Evolutionary conservation across 371 early-diverging fungal species (phyloP).

Genomic region (Mortierella sp.): DNA sequence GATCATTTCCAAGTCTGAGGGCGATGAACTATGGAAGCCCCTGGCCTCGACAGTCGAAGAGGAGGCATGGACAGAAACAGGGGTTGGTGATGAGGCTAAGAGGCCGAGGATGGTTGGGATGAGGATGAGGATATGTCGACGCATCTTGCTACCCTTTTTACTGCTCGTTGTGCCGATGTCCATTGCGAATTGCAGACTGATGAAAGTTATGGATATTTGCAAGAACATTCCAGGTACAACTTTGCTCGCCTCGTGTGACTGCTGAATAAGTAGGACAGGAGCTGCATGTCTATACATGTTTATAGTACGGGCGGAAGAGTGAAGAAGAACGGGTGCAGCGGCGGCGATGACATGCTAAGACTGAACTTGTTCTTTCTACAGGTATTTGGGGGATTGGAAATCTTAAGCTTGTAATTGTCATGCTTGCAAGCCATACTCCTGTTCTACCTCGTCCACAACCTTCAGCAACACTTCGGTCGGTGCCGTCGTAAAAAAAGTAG

Average conservation of each 20-base stretch:
- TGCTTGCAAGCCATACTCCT: neutral
- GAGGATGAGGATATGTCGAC: neutral
- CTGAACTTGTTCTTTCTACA: neutral
- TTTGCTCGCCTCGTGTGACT: no score
- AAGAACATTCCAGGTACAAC: no score
- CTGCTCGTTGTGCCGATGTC: conserved; percentile 4
- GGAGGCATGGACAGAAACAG: neutral
- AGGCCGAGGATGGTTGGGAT: conserved; percentile 4
- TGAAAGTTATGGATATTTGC: no score
- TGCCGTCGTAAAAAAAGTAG: conserved; percentile 87
- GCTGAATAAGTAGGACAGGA: no score
- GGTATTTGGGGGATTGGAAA: no score
- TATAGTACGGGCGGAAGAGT: no score
- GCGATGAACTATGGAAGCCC: conserved; percentile 23
- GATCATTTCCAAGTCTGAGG: conserved; percentile 35
- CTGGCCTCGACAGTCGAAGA: neutral
- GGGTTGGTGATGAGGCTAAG: conserved; percentile 1
- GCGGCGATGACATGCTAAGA: no score
- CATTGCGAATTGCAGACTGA: no score
- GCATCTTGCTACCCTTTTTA: neutral
- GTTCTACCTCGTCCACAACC: conserved; percentile 39
- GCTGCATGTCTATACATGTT: no score
- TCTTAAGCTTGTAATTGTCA: no score
- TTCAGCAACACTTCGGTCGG: conserved; percentile 67
- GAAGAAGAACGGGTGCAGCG: no score